phyloP scores from a whole-genome alignment of 169 alveolate genomes.

The Eimeria acervulina region DNA sequence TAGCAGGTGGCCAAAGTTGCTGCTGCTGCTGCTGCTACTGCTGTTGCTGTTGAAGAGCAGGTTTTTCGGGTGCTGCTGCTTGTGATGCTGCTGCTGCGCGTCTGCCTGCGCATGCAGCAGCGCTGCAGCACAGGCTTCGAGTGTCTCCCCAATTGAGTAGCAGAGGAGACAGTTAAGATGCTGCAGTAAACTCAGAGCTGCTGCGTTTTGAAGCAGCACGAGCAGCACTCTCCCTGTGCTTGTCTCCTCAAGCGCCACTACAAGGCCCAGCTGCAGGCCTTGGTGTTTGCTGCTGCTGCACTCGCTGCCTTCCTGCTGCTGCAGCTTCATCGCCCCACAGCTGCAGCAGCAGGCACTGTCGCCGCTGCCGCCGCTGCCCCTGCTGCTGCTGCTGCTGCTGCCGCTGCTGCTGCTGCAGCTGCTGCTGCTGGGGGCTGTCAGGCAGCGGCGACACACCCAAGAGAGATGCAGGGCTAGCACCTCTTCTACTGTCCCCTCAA shows the following conservation, averaged over 20 bases:
- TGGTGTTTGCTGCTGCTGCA: background rate
- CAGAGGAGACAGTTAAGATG: slow-evolving; percentile 28
- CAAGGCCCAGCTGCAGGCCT: slow-evolving; percentile 2
- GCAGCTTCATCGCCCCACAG: background rate
- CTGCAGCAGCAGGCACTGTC: background rate
- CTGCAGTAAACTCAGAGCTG: slow-evolving; percentile 22
- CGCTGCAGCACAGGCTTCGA: slow-evolving; percentile 17
- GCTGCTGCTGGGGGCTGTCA: background rate
- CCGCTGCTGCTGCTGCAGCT: slow-evolving; percentile 35
- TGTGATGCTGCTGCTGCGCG: background rate
- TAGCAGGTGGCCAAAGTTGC: background rate
- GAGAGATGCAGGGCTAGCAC: background rate
- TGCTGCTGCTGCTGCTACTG: background rate
- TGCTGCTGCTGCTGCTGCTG: background rate
- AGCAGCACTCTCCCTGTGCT: slow-evolving; percentile 23
- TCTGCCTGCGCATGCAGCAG: slow-evolving; percentile 49
- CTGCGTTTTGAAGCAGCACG: slow-evolving; percentile 12
- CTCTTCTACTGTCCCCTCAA: background rate
- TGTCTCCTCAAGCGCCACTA: background rate
- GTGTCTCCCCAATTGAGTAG: background rate
- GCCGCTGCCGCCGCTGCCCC: slow-evolving; percentile 1
- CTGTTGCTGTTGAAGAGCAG: background rate
- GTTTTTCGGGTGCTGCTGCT: slow-evolving; percentile 1
- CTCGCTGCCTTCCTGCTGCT: background rate
- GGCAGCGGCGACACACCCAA: slow-evolving; percentile 36